Percentiles rank a stretch among this genome's conserved stretches.
These are phyloP conservation scores for Myrica gale DNA, from an alignment of 306 rosid genomes.

Conservation along the genomic window DNA sequence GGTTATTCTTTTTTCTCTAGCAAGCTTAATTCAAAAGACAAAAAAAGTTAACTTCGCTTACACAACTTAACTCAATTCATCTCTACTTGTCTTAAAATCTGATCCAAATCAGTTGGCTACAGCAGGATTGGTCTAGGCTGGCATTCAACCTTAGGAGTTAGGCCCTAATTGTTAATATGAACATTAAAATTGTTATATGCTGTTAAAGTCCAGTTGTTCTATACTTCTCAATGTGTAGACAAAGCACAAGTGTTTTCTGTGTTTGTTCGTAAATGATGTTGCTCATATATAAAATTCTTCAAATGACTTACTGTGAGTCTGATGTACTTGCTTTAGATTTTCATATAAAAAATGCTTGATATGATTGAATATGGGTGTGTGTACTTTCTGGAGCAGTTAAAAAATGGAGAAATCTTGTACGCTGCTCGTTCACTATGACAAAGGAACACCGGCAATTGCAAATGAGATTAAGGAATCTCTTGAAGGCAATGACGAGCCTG, in stretches of 20 bases:
- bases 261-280: not conserved
- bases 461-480: slow-evolving; percentile 87
- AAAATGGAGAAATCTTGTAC: slow-evolving; percentile 87
- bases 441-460: slow-evolving; percentile 81
- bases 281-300: not conserved
- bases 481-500: slow-evolving; percentile 65
- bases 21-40: not conserved
- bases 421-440: slow-evolving; percentile 84
- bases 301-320: not conserved
- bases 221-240: not conserved
- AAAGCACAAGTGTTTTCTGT: not conserved
- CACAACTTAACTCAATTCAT: not conserved
- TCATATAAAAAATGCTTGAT: not conserved
- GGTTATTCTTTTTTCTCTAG: not conserved
- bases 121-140: not conserved
- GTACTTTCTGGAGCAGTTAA: not conserved
- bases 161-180: not conserved
- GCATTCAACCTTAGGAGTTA: not conserved
- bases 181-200: too few species aligned
- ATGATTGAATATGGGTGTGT: not conserved
- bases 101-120: not conserved
- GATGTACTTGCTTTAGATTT: not conserved
- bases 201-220: not conserved
- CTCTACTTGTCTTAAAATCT: not conserved
- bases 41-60: not conserved